These are phyloP conservation scores for Trichophaea hybrida DNA, from an alignment of 2,329 filamentous ascomycete species.

Conservation along the genomic window DNA sequence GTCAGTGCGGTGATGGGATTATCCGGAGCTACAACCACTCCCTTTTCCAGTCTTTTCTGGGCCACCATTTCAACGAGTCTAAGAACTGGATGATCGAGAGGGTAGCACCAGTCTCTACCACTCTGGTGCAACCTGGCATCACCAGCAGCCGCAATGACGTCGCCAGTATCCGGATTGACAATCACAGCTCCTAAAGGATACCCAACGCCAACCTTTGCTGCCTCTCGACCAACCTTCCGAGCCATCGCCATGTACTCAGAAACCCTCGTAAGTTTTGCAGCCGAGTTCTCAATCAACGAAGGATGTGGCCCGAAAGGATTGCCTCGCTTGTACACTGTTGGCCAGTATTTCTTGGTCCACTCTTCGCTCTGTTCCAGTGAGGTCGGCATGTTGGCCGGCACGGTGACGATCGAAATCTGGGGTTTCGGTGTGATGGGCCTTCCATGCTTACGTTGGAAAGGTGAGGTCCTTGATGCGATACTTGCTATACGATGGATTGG, in stretches of 20 bases:
- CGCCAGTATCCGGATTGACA: constrained; percentile 40
- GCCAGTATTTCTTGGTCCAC: constrained; percentile 70
- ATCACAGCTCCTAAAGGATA: constrained; percentile 62
- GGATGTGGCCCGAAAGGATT: constrained; percentile 78
- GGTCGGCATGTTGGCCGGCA: constrained; percentile 60
- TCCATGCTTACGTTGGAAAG: constrained; percentile 22
- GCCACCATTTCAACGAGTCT: constrained; percentile 74
- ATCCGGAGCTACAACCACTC: constrained; percentile 29
- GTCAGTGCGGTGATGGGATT: constrained; percentile 13
- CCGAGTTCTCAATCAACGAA: constrained; percentile 51
- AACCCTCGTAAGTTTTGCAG: constrained; percentile 50
- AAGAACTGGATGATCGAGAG: constrained; percentile 63
- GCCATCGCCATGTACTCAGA: constrained; percentile 55
- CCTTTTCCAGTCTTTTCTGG: constrained; percentile 33
- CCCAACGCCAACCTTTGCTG: constrained; percentile 45
- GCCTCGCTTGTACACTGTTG: constrained; percentile 70
- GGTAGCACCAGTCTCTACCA: constrained; percentile 46
- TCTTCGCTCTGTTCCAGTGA: constrained; percentile 58
- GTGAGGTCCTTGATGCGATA: constrained; percentile 36
- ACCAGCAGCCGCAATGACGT: constrained; percentile 56
- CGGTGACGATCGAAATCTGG: constrained; percentile 40
- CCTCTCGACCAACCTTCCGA: constrained; percentile 46
- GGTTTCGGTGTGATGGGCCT: constrained; percentile 41
- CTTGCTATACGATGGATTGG: constrained; percentile 40
- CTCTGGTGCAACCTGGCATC: constrained; percentile 53